phyloP scores from a whole-genome alignment of 495 filamentous ascomycete genomes.

The Aspergillus steynii region DNA sequence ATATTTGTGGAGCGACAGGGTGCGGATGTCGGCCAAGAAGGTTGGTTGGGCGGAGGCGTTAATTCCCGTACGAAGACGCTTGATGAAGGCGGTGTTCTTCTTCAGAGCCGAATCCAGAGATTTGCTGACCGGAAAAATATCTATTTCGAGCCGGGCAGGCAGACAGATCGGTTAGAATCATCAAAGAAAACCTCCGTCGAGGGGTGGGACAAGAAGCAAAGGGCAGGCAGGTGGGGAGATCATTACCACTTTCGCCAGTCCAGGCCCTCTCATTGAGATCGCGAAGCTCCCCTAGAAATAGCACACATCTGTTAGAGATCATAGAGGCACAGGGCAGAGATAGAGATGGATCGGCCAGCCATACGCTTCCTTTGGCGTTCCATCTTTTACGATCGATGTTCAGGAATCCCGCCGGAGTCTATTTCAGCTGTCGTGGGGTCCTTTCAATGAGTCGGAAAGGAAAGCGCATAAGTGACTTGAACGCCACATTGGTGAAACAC shows the following conservation, averaged over 20 bases:
- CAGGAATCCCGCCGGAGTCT: slow-evolving; percentile 16
- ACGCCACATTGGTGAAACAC: slow-evolving; percentile 43
- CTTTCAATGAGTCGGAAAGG: slow-evolving; percentile 43
- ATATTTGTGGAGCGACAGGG: slow-evolving; percentile 93
- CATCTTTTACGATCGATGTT: slow-evolving; percentile 51
- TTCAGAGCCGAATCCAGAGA: slow-evolving; percentile 95
- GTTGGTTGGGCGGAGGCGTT: slow-evolving; percentile 73
- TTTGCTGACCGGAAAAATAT: slow-evolving; percentile 73
- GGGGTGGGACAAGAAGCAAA: slow-evolving; percentile 1
- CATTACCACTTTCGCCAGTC: slow-evolving; percentile 80
- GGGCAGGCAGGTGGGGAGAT: slow-evolving; percentile 2
- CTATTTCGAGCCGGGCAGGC: slow-evolving; percentile 42
- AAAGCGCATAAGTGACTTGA: slow-evolving; percentile 40
- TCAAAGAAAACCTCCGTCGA: neutral
- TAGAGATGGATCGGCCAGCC: slow-evolving; percentile 16
- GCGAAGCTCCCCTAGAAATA: slow-evolving; percentile 75
- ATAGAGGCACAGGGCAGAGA: neutral
- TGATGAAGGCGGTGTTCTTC: slow-evolving; percentile 99
- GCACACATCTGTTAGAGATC: slow-evolving; percentile 17
- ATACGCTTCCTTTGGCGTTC: slow-evolving; percentile 83
- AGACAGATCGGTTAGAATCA: slow-evolving; percentile 11
- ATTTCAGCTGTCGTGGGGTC: slow-evolving; percentile 36
- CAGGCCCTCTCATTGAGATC: slow-evolving; percentile 83
- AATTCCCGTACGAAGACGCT: slow-evolving; percentile 88
- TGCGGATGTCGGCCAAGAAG: slow-evolving; percentile 88